These are phyloP conservation scores for Oryza australiensis DNA, from an alignment of 176 grass and related monocot genomes.

Conservation along the genomic window DNA sequence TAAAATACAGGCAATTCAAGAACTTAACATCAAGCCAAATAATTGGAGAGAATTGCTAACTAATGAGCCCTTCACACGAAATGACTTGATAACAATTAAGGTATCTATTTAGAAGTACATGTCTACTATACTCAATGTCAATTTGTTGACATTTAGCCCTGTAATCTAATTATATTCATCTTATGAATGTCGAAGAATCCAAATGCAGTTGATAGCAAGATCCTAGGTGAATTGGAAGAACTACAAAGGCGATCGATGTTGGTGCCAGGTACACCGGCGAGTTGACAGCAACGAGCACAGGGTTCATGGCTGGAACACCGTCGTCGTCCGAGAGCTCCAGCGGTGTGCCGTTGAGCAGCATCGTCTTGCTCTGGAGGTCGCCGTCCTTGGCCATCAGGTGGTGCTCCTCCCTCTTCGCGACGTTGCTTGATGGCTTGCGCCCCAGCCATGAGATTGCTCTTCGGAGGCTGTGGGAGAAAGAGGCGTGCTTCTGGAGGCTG, in stretches of 20 bases:
- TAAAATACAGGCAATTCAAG: no score
- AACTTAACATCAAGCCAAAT: no score
- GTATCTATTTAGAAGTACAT: no score
- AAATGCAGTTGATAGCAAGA: no score
- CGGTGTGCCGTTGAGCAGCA: slow-evolving; percentile 71
- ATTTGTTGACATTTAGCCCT: no score
- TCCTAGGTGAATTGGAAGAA: no score
- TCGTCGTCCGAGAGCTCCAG: slow-evolving; percentile 57
- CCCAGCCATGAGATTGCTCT: slow-evolving; percentile 80
- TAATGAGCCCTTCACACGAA: no score
- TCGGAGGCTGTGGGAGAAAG: slow-evolving; percentile 47
- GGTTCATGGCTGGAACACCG: slow-evolving; percentile 52
- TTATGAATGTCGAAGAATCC: no score
- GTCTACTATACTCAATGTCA: no score
- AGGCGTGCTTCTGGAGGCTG: slow-evolving; percentile 20
- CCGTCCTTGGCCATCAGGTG: slow-evolving; percentile 70
- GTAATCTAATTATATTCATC: no score
- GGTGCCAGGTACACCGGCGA: slow-evolving; percentile 54
- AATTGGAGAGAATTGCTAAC: no score
- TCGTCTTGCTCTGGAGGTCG: slow-evolving; percentile 63
- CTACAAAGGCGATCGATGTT: slow-evolving; percentile 76
- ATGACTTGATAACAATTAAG: no score
- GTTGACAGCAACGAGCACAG: slow-evolving; percentile 35
- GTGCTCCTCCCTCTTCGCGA: slow-evolving; percentile 71
- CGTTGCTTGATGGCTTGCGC: slow-evolving; percentile 39